A percentile compares a stretch with the other conserved stretches of the same genome.
These are phyloP conservation scores for Thalia dealbata DNA, from an alignment of 176 grass and related monocot genomes.

Conservation along the genomic window DNA sequence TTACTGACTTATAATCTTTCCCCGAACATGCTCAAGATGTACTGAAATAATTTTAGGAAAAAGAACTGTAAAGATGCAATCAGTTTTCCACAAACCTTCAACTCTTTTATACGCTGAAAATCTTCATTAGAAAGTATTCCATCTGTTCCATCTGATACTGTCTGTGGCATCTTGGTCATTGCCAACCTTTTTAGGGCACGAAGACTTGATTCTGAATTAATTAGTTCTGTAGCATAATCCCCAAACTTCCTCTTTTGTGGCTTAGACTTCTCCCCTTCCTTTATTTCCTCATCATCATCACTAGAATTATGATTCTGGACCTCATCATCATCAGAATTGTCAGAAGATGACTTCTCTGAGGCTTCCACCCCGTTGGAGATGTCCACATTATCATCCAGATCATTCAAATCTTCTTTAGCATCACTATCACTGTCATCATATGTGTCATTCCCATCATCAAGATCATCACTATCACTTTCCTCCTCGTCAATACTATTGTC, in stretches of 20 bases:
- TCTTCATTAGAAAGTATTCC: constrained; percentile 83
- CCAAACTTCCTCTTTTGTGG: constrained; percentile 60
- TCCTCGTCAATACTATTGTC: constrained; percentile 22
- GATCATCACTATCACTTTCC: constrained; percentile 29
- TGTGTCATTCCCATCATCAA: constrained; percentile 26
- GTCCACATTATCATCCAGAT: constrained; percentile 1
- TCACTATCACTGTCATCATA: constrained; percentile 33
- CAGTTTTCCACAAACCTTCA: constrained; percentile 45
- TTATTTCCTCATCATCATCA: constrained; percentile 26
- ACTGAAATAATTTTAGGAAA: neutral
- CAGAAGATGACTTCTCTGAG: neutral
- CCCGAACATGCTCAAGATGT: neutral
- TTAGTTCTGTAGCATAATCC: constrained; percentile 48
- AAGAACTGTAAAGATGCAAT: neutral
- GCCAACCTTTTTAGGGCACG: constrained; percentile 66
- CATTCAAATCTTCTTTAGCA: neutral
- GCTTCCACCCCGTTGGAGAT: neutral
- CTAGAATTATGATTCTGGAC: constrained; percentile 27
- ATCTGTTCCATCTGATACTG: constrained; percentile 39
- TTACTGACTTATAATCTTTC: neutral
- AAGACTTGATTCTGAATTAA: constrained; percentile 76
- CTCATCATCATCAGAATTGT: neutral
- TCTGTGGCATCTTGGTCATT: constrained; percentile 30
- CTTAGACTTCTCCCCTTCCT: constrained; percentile 28
- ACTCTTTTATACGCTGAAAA: constrained; percentile 78